Evolutionary conservation across 345 rosid species (phyloP), one percentile per base, ranked within the genome.

Genomic region (Toxicodendron radicans): DNA sequence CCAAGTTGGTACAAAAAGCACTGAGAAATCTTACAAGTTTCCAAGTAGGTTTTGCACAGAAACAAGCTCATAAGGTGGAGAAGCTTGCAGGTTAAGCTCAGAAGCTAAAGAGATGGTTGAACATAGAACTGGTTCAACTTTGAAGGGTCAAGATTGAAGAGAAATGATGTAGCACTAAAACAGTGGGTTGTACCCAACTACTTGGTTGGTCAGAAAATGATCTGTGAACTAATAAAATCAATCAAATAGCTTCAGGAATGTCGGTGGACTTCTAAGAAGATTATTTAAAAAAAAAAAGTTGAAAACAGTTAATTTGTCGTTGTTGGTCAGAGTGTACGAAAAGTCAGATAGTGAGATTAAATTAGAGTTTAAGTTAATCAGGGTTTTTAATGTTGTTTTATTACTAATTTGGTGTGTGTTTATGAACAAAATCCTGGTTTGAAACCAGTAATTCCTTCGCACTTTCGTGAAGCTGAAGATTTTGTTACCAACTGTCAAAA

Each of bases 1-100:
- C 43, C 6, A 35, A 35, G 41, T 4, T 5, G 41, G 76, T 6
- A 33, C 27, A 38, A n/a, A 58, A 35, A 35, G 17, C 38, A 54
- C 41, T 57, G 46, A 11, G 41, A 64, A 56, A 71, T 71, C 70
- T 81, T 63, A 48, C 64, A 68, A 60, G 16, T 61, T 49, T 23
- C 30, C 63, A 58, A 80, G 58, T 51, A 63, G 57, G 62, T 52
- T 53, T 24, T 32, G 66, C 33, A 14, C 45, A 54, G 45, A 64
- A 41, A 54, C 24, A 58, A 49, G 49, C 60, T 45, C 14, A 16
- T 24, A 41, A 20, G 27, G 3, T 46, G 59, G 27, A 49, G 41
- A 24, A 21, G 13, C 12, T 58, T 61, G 80, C 77, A 30, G 45
- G 68, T 35, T 30, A 66, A 49, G 33, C 12, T 13, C 43, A n/a